phyloP scores from a whole-genome alignment of 169 alveolate genomes.

The Plasmodium gonderi region DNA sequence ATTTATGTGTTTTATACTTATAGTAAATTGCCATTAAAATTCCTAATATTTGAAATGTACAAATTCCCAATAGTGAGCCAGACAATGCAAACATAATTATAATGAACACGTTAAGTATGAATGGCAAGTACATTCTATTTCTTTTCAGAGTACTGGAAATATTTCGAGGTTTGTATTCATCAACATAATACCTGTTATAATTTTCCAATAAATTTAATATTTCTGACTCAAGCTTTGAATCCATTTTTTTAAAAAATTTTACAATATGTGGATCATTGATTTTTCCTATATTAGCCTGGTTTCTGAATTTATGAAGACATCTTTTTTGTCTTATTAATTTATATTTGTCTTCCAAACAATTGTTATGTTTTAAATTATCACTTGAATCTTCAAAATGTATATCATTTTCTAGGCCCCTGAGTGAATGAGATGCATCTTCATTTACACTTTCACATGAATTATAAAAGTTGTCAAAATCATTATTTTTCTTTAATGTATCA shows the following conservation, averaged over 20 bases:
- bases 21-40: neutral
- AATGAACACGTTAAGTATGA: neutral
- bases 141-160: neutral
- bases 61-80: neutral
- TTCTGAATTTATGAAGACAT: neutral
- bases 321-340: neutral
- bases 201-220: neutral
- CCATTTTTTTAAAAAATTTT: neutral
- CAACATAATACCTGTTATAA: neutral
- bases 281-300: neutral
- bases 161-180: neutral
- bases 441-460: neutral
- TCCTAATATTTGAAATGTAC: neutral
- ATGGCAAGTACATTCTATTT: neutral
- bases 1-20: neutral
- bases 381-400: neutral
- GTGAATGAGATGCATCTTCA: neutral
- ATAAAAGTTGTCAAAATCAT: neutral
- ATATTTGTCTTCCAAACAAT: neutral
- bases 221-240: neutral
- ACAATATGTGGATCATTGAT: neutral
- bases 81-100: neutral
- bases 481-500: neutral
- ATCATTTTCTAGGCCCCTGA: neutral
- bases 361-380: neutral